Evolutionary conservation across 2,329 filamentous ascomycete species (phyloP).

Genomic region (Ophiostoma australiae): DNA sequence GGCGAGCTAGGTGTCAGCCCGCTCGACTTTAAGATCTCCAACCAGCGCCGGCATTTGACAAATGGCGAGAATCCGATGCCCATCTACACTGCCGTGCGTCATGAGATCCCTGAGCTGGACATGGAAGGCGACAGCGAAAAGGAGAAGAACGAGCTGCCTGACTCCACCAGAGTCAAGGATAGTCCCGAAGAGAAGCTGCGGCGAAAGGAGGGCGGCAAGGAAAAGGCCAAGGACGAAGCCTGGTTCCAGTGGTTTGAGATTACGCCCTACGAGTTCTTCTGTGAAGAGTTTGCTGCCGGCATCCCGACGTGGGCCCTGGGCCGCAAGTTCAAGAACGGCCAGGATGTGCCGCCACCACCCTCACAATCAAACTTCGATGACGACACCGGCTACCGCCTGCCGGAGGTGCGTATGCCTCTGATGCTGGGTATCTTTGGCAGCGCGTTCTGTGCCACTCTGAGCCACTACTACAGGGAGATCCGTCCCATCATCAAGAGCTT

Average conservation of each 20-base stretch:
- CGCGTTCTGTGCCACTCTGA: constrained; percentile 91
- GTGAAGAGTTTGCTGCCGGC: constrained; percentile 83
- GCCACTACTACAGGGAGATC: constrained; percentile 93
- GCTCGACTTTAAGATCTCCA: constrained; percentile 83
- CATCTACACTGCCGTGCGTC: constrained; percentile 91
- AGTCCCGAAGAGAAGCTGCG: neutral
- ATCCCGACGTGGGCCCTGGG: constrained; percentile 95
- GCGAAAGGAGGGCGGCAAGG: constrained; percentile 39
- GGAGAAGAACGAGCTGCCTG: constrained; percentile 32
- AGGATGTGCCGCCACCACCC: constrained; percentile 50
- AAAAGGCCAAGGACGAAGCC: constrained; percentile 57
- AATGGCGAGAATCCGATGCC: constrained; percentile 79
- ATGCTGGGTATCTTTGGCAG: constrained; percentile 94
- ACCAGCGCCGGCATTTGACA: constrained; percentile 70
- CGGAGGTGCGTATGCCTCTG: constrained; percentile 77
- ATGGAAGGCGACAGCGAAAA: constrained; percentile 28
- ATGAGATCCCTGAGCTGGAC: constrained; percentile 76
- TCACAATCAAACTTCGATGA: constrained; percentile 47
- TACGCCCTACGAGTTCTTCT: constrained; percentile 92
- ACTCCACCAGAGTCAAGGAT: constrained; percentile 22
- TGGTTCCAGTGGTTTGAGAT: constrained; percentile 99
- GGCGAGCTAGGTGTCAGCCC: constrained; percentile 74
- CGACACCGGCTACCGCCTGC: constrained; percentile 52
- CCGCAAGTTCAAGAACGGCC: constrained; percentile 70
- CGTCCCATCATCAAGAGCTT: constrained; percentile 73